Evolutionary conservation across 2,329 filamentous ascomycete genomes (phyloP).

Genomic region (Rhynchosporium agropyri): DNA sequence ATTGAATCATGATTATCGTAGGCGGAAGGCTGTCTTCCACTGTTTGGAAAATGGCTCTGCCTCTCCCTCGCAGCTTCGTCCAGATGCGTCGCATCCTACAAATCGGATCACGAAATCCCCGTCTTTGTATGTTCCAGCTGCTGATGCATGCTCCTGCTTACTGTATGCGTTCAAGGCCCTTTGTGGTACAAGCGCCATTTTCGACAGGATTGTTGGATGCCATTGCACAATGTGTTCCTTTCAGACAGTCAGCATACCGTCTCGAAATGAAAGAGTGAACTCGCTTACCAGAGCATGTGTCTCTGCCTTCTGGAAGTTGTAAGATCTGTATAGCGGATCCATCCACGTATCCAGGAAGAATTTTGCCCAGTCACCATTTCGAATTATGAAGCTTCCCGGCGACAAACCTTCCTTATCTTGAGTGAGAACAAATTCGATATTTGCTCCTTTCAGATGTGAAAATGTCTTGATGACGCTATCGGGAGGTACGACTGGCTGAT

Average conservation of each 20-base stretch:
- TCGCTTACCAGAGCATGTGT: constrained; percentile 78
- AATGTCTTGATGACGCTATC: constrained; percentile 98
- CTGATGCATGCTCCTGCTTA: constrained; percentile 42
- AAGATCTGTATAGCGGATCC: constrained; percentile 87
- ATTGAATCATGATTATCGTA: constrained; percentile 29
- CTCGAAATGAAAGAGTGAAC: neutral
- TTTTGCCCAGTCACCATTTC: constrained; percentile 85
- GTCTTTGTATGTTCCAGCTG: constrained; percentile 70
- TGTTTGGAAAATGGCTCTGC: constrained; percentile 49
- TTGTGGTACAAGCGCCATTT: constrained; percentile 87
- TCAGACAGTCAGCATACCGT: constrained; percentile 17
- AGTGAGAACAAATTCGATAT: constrained; percentile 80
- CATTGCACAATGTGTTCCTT: constrained; percentile 90
- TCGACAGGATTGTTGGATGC: constrained; percentile 94
- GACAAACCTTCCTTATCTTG: constrained; percentile 83
- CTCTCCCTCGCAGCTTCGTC: constrained; percentile 71
- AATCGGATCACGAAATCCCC: constrained; percentile 87
- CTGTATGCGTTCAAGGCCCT: constrained; percentile 80
- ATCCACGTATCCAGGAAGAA: constrained; percentile 97
- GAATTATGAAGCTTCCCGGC: constrained; percentile 75
- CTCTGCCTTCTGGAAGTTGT: constrained; percentile 97
- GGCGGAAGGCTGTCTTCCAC: constrained; percentile 41
- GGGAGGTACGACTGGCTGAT: constrained; percentile 85
- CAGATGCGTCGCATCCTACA: constrained; percentile 65
- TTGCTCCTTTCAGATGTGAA: constrained; percentile 72